Base-by-base conservation (phyloP, 2,329 filamentous ascomycete species). In the Verticillium nonalfalfae region DNA sequence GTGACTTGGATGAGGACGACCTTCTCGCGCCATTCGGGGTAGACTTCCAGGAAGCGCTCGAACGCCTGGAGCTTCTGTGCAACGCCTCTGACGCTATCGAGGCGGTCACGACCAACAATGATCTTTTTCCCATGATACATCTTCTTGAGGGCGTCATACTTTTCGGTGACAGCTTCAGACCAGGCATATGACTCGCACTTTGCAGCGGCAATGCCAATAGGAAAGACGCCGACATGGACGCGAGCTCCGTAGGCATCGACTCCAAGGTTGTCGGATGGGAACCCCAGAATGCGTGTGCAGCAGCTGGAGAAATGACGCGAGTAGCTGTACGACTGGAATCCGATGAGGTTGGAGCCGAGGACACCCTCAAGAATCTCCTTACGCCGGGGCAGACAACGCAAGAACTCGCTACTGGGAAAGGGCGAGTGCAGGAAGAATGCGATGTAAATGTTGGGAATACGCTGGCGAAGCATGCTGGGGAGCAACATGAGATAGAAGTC, bases 61-160 rank as follows among this genome's bases (percentile, higher is more conserved):
- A 97, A 98, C 0, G 93, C 94, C 78, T 96, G 90, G 36, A 98
- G 81, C 76, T 98, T 98, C 75, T 97, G 94, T n/a, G 91, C 88
- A 14, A 98, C 93, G 71, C 95, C 94, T 64, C 93, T 86, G 55
- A 96, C 92, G 68, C 90, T 94, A 74, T 98, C 94, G 59, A 98
- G 79, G n/a, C 94, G 88, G 74, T 98, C 94, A 68, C 94, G 88
- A 11, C 94, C 94, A 60, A 98, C 93, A 68, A 98, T 97, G 68
- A 98, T 89, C 77, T 96, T 96, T 78, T 94, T 96, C 63, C 89
- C 93, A n/a, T 82, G 82, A 72, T 97, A 97, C 67, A 95, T 78
- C 65, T 88, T 85, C 70, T 86, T 88, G 59, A 97, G 85, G 0
- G 85, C 87, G 60, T 83, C 76, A 71, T 93, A 91, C 70, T 91